Conservation (phyloP, 805 yeast species). For the Candida pseudofarinosa region DNA sequence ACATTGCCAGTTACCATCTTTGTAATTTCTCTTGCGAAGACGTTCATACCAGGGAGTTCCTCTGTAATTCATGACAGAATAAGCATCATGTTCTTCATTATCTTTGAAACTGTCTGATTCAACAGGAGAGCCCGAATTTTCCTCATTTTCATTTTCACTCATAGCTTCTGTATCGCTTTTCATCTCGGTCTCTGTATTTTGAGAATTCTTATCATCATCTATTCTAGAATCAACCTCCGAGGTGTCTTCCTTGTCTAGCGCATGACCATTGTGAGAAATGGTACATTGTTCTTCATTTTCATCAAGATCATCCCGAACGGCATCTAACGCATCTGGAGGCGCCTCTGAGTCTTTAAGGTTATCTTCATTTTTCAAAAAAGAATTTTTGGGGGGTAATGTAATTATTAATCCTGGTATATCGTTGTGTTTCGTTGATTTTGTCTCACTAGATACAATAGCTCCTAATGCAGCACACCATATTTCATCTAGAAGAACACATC, state of each 20-base stretch:
- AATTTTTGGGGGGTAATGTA: conserved; percentile 26
- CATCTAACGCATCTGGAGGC: conserved; percentile 7
- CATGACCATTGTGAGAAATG: conserved; percentile 9
- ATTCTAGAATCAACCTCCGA: conserved; percentile 20
- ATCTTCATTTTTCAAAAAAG: conserved; percentile 14
- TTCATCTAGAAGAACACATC: conserved; percentile 57
- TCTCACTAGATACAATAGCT: conserved; percentile 44
- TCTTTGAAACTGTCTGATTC: conserved; percentile 20
- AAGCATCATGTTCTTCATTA: conserved; percentile 39
- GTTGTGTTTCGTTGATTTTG: conserved; percentile 23
- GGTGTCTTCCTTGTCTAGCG: conserved; percentile 9
- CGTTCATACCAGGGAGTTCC: conserved; percentile 75
- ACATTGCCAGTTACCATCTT: conserved; percentile 83
- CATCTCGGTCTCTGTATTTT: conserved; percentile 24
- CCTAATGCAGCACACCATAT: conserved; percentile 64
- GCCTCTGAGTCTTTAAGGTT: not conserved
- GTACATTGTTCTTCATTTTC: conserved; percentile 12
- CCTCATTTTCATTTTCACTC: conserved; percentile 19
- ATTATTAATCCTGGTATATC: conserved; percentile 29
- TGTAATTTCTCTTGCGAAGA: conserved; percentile 66
- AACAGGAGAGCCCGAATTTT: conserved; percentile 13
- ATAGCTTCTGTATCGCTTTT: conserved; percentile 21
- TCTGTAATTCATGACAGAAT: conserved; percentile 49
- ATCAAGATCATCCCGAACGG: conserved; percentile 18
- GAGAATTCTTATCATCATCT: conserved; percentile 18